Conservation (phyloP, 805 yeast genomes). For the Candida nanaspora region DNA sequence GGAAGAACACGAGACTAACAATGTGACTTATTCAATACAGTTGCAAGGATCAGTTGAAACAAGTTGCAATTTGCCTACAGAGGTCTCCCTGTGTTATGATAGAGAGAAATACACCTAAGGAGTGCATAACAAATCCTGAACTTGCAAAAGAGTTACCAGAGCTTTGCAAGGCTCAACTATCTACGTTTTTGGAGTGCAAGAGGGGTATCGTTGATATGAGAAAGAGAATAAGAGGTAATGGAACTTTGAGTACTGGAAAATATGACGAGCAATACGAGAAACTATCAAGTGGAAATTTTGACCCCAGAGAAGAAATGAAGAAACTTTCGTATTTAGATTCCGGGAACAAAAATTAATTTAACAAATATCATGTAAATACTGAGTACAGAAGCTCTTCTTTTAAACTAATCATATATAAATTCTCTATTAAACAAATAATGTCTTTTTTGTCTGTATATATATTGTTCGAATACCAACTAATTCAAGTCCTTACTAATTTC, state of each 20-base stretch:
- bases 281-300: conserved; percentile 72
- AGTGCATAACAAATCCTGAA: conserved; percentile 78
- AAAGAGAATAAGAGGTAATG: conserved; percentile 89
- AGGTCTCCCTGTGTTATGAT: conserved; percentile 94
- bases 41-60: conserved; percentile 89
- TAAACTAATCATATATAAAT: too few relatives aligned
- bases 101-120: conserved; percentile 82
- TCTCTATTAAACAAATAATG: background rate
- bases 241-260: conserved; percentile 86
- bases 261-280: conserved; percentile 84
- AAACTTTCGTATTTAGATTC: conserved; percentile 61
- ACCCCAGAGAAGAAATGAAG: conserved; percentile 72
- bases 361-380: background rate
- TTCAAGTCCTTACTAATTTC: conserved; percentile 21
- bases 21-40: too few relatives aligned
- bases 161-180: conserved; percentile 76
- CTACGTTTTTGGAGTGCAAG: conserved; percentile 84
- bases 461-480: background rate
- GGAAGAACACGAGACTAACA: background rate
- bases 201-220: conserved; percentile 88
- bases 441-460: background rate
- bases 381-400: background rate
- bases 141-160: conserved; percentile 76
- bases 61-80: conserved; percentile 93
- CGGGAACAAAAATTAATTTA: conserved; percentile 29